Evolutionary conservation across 352 stramenopile genomes (phyloP).

Genomic region (Phytophthora constricta): DNA sequence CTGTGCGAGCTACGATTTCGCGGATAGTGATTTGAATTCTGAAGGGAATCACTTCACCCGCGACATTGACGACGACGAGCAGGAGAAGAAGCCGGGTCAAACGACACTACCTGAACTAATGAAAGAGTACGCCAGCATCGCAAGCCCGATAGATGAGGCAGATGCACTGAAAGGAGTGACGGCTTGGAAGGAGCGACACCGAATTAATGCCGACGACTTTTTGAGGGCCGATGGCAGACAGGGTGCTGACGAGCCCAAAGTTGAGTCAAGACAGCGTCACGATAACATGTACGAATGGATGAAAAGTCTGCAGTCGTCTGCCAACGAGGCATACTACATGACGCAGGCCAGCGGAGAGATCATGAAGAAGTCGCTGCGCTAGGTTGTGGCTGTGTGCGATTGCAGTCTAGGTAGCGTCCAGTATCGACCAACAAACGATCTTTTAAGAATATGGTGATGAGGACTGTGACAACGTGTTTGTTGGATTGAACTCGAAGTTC

Average conservation of each 20-base stretch:
- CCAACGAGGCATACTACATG: conserved; percentile 49
- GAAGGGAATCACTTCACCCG: conserved; percentile 11
- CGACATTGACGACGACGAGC: conserved; percentile 4
- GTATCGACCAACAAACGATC: no score
- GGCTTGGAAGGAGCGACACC: conserved; percentile 15
- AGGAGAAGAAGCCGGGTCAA: conserved; percentile 25
- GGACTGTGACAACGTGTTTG: no score
- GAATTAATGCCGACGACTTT: conserved; percentile 3
- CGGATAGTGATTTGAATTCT: conserved; percentile 31
- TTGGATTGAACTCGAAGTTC: no score
- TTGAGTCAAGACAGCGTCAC: conserved; percentile 1
- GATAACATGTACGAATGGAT: conserved; percentile 43
- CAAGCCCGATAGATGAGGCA: conserved; percentile 4
- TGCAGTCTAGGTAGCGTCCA: no score
- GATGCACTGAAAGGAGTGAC: background rate
- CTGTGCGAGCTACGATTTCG: conserved; percentile 28
- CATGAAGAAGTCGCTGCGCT: conserved; percentile 46
- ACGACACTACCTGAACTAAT: conserved; percentile 17
- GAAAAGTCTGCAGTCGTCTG: conserved; percentile 43
- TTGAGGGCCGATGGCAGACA: background rate
- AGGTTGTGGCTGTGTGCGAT: no score
- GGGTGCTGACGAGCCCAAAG: background rate
- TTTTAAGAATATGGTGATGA: no score
- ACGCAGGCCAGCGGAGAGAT: conserved; percentile 54
- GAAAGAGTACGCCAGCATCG: conserved; percentile 23